Conservation (phyloP, 2,329 filamentous ascomycete species). For the Arthroderma sp. region DNA sequence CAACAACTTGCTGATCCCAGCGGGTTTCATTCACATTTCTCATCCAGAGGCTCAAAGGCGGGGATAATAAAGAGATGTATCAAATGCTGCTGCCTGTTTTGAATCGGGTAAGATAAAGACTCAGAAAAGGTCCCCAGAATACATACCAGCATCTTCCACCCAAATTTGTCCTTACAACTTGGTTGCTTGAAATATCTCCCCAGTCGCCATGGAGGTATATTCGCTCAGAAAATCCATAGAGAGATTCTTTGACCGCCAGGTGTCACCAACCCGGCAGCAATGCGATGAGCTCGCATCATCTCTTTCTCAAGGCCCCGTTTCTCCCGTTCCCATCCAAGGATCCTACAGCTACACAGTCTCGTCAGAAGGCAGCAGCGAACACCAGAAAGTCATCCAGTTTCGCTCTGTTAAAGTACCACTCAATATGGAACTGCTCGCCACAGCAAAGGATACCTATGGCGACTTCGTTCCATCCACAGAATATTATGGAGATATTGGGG, state of each 20-base stretch:
- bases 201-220: too few species aligned
- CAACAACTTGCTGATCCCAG: too few species aligned
- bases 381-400: conserved; percentile 5
- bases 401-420: conserved; percentile 5
- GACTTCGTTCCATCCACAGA: conserved; percentile 3
- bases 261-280: conserved; percentile 3
- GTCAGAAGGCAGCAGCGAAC: background rate
- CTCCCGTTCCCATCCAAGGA: conserved; percentile 4
- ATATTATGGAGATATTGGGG: conserved; percentile 2
- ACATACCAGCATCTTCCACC: too few species aligned
- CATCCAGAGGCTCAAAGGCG: too few species aligned
- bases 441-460: conserved; percentile 5
- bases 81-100: too few species aligned
- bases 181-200: too few species aligned
- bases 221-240: too few species aligned
- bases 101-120: too few species aligned
- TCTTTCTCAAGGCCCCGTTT: conserved; percentile 2
- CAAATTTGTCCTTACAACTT: too few species aligned
- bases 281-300: conserved; percentile 4
- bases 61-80: too few species aligned
- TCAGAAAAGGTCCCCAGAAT: too few species aligned
- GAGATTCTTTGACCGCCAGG: conserved; percentile 3
- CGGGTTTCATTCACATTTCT: too few species aligned
- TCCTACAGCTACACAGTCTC: conserved; percentile 7
- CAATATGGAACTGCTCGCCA: background rate